Percentiles rank a stretch among this genome's conserved stretches.
Evolutionary conservation across 768 basidiomycete species (phyloP).

Genomic region (Leccinum boreale): DNA sequence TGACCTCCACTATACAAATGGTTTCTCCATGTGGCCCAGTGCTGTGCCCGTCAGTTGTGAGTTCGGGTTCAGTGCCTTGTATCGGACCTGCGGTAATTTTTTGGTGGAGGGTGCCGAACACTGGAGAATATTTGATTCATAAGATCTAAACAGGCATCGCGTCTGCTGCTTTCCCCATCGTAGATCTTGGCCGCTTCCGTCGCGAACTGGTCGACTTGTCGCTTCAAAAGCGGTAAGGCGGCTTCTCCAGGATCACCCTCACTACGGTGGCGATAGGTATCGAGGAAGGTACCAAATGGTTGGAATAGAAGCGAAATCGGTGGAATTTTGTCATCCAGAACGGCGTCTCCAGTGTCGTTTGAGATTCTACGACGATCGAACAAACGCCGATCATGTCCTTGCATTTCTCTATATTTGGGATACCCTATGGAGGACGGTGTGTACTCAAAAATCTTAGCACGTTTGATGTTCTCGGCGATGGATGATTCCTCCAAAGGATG

Average conservation of each 20-base stretch:
- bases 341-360: neutral
- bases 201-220: neutral
- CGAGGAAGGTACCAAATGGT: neutral
- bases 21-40: neutral
- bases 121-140: neutral
- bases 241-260: neutral
- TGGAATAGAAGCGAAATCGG: neutral
- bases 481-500: neutral
- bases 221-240: neutral
- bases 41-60: neutral
- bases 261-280: neutral
- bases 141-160: neutral
- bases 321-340: neutral
- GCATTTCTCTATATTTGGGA: neutral
- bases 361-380: neutral
- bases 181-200: neutral
- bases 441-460: neutral
- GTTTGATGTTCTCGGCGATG: neutral
- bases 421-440: neutral
- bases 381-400: neutral
- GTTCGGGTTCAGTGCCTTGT: neutral
- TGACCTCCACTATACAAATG: too few relatives aligned
- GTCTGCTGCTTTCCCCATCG: neutral
- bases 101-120: neutral
- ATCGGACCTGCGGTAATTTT: neutral